A percentile compares a stretch with the other conserved stretches of the same genome.
Evolutionary conservation across 306 rosid species (phyloP).

Genomic region (Hippophae gyantsensis): DNA sequence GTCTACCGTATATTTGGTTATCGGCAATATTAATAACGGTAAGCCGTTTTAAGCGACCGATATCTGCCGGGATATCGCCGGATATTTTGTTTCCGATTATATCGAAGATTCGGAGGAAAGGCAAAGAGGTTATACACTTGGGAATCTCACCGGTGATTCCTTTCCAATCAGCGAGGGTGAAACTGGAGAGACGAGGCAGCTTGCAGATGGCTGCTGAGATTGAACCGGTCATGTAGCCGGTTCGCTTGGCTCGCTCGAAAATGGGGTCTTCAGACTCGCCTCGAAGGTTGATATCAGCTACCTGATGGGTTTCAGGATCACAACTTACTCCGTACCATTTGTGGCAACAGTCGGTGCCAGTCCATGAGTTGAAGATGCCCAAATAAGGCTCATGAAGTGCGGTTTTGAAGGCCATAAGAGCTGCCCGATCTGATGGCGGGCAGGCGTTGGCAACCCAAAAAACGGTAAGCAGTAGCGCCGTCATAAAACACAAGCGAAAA

Average conservation of each 20-base stretch:
- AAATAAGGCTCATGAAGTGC: conserved; percentile 55
- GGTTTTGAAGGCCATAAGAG: conserved; percentile 58
- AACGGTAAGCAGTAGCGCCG: conserved; percentile 11
- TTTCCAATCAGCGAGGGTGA: conserved; percentile 86
- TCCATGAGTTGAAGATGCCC: conserved; percentile 79
- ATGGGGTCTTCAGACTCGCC: conserved; percentile 83
- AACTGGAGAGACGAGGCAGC: conserved; percentile 57
- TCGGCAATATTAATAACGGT: conserved; percentile 82
- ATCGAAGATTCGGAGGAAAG: conserved; percentile 77
- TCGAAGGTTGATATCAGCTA: conserved; percentile 88
- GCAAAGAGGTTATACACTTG: conserved; percentile 43
- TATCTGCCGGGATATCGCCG: conserved; percentile 47
- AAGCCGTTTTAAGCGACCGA: conserved; percentile 53
- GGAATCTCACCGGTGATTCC: conserved; percentile 93
- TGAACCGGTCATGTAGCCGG: conserved; percentile 84
- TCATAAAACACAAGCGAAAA: background rate
- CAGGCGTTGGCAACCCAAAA: conserved; percentile 33
- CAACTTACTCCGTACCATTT: conserved; percentile 87
- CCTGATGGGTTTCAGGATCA: conserved; percentile 48
- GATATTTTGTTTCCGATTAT: conserved; percentile 67
- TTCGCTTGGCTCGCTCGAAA: conserved; percentile 40
- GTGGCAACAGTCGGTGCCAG: conserved; percentile 70
- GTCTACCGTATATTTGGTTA: conserved; percentile 47
- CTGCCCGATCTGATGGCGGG: conserved; percentile 64
- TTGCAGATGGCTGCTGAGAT: conserved; percentile 67